Base-by-base conservation (phyloP, 169 alveolate genomes). In the Plasmodium yoelii region DNA sequence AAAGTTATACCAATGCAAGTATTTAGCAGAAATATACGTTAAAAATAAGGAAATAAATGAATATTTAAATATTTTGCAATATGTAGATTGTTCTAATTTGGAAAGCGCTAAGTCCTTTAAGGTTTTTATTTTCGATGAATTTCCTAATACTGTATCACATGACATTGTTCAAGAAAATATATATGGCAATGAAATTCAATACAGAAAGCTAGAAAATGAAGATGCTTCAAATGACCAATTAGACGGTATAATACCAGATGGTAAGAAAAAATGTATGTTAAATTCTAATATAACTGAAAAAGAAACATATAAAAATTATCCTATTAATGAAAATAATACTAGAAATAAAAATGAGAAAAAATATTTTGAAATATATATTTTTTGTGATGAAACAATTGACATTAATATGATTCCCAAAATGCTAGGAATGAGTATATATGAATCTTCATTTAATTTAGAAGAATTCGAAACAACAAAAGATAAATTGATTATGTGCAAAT, bases 21-120 rank as follows among this genome's bases (percentile, higher is more conserved):
- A 22, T 24, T 53, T 77, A 18, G 51, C 88, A 39, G 61, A 77
- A 28, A 42, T 77, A 13, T 77, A 64, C 65, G 80, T 55, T 18
- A 49, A 77, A 65, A 57, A 77, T 77, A 77, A 77, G 57, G 88
- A 77, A 63, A 63, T 77, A 24, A 53, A 63, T 51, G 88, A 77
- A 64, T 77, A 77, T 28, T 49, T 77, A 53, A 77, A 49, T 51
- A 69, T 77, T 57, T 46, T 77, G 26, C 65, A 77, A 24, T 77
- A 77, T 42, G 59, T 77, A 57, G 88, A 63, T 44, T 19, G 46
- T 42, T 64, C 77, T 63, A 63, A 63, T 64, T 47, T 49, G 22
- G 80, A 68, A 28, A 44, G 53, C 65, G 28, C 51, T 47, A 65
- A 57, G 18, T 34, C 18, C 26, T 61, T 77, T 34, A 53, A 63